A percentile compares a stretch with the other conserved stretches of the same genome.
These are phyloP conservation scores for Ceratocystiopsis minuta DNA, from an alignment of 2,329 filamentous ascomycete species.

Conservation along the genomic window DNA sequence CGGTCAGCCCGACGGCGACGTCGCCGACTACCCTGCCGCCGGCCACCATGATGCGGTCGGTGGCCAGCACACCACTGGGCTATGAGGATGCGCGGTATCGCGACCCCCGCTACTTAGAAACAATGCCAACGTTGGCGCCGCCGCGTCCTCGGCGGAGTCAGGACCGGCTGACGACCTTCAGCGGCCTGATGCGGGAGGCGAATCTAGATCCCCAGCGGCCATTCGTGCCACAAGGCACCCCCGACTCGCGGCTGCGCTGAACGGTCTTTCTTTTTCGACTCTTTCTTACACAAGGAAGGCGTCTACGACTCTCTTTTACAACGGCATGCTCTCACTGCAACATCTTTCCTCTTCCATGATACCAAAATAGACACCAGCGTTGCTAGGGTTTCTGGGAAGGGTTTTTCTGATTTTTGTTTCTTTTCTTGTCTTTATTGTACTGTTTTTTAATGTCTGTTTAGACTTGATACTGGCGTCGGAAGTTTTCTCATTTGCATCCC, in stretches of 20 bases:
- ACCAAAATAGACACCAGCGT: background rate
- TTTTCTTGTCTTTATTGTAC: background rate
- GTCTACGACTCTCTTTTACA: too few relatives aligned
- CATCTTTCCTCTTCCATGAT: background rate
- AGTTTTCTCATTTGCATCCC: too few relatives aligned
- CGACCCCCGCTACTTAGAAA: too few relatives aligned
- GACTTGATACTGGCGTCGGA: too few relatives aligned
- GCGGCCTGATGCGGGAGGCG: constrained; percentile 33
- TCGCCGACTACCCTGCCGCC: background rate
- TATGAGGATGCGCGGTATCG: too few relatives aligned
- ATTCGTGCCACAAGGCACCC: constrained; percentile 19
- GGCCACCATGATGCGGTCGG: background rate
- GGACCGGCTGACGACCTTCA: constrained; percentile 27
- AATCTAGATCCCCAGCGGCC: constrained; percentile 23
- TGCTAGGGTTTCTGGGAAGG: background rate
- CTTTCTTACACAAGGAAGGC: background rate
- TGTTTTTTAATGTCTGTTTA: too few relatives aligned
- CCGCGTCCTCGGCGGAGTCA: too few relatives aligned
- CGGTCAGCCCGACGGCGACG: constrained; percentile 2
- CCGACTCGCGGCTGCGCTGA: constrained; percentile 2
- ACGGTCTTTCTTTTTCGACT: background rate
- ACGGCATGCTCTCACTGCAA: too few relatives aligned
- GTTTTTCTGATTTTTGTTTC: background rate
- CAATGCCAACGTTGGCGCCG: too few relatives aligned
- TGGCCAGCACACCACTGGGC: too few relatives aligned